Evolutionary conservation across 2,329 filamentous ascomycete genomes (phyloP).

Genomic region (Lachnellula subtilissima): DNA sequence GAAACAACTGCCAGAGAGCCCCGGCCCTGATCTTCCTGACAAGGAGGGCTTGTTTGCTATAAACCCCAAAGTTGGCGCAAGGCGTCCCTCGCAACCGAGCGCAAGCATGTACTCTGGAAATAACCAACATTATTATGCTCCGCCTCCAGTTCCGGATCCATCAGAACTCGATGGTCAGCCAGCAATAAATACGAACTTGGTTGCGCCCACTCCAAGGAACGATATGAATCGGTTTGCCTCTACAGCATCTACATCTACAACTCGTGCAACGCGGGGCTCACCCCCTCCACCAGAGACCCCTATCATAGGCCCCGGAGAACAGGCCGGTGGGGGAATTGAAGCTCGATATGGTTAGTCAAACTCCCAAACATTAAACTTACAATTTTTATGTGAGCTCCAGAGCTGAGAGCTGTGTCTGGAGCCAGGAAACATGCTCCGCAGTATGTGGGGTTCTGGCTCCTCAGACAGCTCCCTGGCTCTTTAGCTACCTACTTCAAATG

Average conservation of each 20-base stretch:
- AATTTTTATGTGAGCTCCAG: too few species aligned
- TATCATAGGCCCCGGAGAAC: constrained; percentile 63
- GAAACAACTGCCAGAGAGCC: constrained; percentile 77
- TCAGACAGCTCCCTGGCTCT: too few species aligned
- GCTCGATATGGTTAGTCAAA: constrained; percentile 61
- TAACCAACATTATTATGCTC: constrained; percentile 44
- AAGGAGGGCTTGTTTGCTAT: constrained; percentile 77
- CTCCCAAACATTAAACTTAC: too few species aligned
- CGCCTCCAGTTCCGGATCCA: constrained; percentile 43
- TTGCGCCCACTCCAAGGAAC: constrained; percentile 28
- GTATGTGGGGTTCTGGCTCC: too few species aligned
- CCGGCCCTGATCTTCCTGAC: constrained; percentile 69
- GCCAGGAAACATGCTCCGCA: too few species aligned
- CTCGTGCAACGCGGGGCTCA: constrained; percentile 83
- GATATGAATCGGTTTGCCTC: constrained; percentile 64
- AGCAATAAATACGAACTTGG: constrained; percentile 15
- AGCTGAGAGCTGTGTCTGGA: too few species aligned
- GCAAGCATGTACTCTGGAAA: constrained; percentile 23
- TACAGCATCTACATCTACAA: constrained; percentile 89
- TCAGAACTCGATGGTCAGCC: constrained; percentile 18
- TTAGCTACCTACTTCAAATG: too few species aligned
- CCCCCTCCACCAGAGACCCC: constrained; percentile 94
- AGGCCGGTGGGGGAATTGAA: constrained; percentile 79
- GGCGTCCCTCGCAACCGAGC: constrained; percentile 19
- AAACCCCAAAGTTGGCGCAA: constrained; percentile 30